phyloP scores from a whole-genome alignment of 2,329 filamentous ascomycete species.

The Cladosporium halotolerans region DNA sequence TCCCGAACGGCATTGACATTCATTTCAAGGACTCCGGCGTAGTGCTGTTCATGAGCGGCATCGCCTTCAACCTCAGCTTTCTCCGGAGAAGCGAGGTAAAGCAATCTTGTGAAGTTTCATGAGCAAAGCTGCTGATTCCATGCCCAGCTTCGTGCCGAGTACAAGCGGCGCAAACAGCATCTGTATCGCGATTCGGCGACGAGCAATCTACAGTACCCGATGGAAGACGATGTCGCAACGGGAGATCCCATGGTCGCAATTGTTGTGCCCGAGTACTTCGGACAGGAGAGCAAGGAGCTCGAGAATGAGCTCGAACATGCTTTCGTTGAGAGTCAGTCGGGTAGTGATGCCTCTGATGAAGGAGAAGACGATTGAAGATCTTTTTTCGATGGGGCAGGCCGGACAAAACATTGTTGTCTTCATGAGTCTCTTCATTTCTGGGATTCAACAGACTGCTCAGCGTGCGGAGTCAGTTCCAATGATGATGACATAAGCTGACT shows the following conservation, averaged over 20 bases:
- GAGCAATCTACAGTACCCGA: background rate
- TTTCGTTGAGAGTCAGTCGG: background rate
- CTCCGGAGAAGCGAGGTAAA: background rate
- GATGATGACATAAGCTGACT: too few species aligned
- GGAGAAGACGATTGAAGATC: background rate
- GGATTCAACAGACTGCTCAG: too few species aligned
- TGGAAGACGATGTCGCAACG: background rate
- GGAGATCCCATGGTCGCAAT: background rate
- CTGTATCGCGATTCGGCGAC: background rate
- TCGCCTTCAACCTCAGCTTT: background rate
- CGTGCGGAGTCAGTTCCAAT: too few species aligned
- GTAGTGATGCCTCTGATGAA: background rate
- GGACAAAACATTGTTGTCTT: too few species aligned
- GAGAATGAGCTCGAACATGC: background rate
- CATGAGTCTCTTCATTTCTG: too few species aligned
- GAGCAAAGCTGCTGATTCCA: background rate
- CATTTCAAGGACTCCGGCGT: background rate
- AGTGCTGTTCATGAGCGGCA: background rate
- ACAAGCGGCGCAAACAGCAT: background rate
- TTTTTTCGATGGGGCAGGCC: too few species aligned
- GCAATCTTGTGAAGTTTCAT: background rate
- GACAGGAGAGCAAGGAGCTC: background rate
- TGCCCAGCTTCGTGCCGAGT: background rate
- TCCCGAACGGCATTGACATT: background rate
- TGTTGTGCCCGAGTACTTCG: background rate